Evolutionary conservation across 306 rosid species (phyloP), one percentile per base, ranked within the genome.

Genomic region (Aeschynomene evenia): DNA sequence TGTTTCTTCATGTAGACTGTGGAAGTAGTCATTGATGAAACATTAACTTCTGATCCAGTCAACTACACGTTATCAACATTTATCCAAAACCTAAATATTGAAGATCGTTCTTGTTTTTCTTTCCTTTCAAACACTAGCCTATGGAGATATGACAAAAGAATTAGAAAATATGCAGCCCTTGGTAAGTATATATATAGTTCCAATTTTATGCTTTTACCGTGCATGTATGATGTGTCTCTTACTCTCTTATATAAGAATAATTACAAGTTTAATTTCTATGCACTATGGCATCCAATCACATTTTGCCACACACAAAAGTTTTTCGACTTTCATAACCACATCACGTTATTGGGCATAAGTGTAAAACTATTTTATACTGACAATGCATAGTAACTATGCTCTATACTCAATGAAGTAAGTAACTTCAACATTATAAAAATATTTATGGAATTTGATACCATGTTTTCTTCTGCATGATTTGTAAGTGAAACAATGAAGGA

Each of bases 1-100:
- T 46, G 43, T 43, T 72, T 73, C 60, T 74, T 20, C 5, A 76
- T 81, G 85, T 72, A 93, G 98, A 93, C 97, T 1, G 87, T 88
- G 78, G 98, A 93, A 50, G 96, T 88, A 71, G 79, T 90, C 3
- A 88, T 93, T 50, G 98, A 93, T 50, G 97, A 90, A 82, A 93
- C 98, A 16, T 31, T 40, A 57, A 68, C 86, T 65, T 79, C 72
- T 22, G 86, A 86, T 76, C 88, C 96, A 39, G 22, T 36, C 21
- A 75, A 56, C 71, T 93, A 93, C 79, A 86, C 85, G 2, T 2
- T 76, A 29, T 78, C 98, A 75, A 77, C 80, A 24, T 93, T 90
- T 63, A 85, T 93, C 49, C 78, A 85, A 73, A 85, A 90, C 42
- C 79, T 83, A 67, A 80, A 79, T 6, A 71, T 93, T 48, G 90